Evolutionary conservation across 1,139 yeast genomes (phyloP), one percentile per base, ranked within the genome.

Genomic region (Candida anutae): DNA sequence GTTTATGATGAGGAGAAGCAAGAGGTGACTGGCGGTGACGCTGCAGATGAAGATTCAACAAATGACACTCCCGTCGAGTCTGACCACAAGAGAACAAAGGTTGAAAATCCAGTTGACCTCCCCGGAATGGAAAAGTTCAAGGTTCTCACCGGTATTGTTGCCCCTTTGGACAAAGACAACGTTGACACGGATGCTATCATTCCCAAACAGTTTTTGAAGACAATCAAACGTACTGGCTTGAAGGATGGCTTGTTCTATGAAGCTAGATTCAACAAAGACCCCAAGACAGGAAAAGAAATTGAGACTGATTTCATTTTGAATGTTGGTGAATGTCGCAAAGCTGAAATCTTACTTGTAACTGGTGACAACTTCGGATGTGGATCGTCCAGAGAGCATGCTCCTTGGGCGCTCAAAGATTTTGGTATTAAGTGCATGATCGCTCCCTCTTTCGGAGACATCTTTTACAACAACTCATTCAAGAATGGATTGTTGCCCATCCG

Each of bases 341-440:
- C 97, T 15, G 78, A 82, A 57, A 78, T 88, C 42, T 67, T 90
- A 42, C 81, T 88, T 42, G 95, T 88, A 37, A 78, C 94, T 28
- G 98, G 98, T 54, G 94, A 84, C 54, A 90, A 90, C 65, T 90
- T 90, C 53, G 98, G 98, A 40, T 90, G 98, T 66, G 98, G 98
- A 46, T 88, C 97, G 23, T 87, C 96, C 5, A 84, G 98, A 70
- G 98, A 90, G 58, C 98, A 90, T 49, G 98, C 98, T 15, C 97
- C 98, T 34, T 90, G 98, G 98, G 98, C 98, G 3, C 71, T 90
- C 42, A 88, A 85, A 48, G 98, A 90, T 60, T 90, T 90, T 48
- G 98, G 98, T 54, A 87, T 90, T 56, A 79, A 83, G 56, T 81
- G 90, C 39, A 82, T 90, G 52, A 87, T 90, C 58, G 97, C 98